These are phyloP conservation scores for Pseudogymnoascus sp. DNA, from an alignment of 2,329 filamentous ascomycete genomes.

Conservation along the genomic window DNA sequence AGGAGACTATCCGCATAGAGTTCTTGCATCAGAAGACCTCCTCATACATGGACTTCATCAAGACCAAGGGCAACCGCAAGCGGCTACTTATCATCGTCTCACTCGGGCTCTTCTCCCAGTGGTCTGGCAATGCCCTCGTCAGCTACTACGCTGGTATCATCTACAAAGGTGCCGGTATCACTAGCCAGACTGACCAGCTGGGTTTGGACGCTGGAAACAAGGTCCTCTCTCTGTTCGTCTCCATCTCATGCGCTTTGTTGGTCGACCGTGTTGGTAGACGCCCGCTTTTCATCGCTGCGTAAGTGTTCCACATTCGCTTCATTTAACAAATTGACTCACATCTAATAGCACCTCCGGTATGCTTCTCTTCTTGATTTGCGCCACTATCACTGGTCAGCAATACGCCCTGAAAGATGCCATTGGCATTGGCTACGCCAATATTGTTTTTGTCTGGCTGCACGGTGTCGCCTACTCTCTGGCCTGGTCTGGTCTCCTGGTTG, in stretches of 20 bases:
- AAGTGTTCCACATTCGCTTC: slow-evolving; percentile 5
- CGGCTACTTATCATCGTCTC: slow-evolving; percentile 53
- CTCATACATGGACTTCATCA: slow-evolving; percentile 42
- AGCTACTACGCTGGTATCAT: slow-evolving; percentile 58
- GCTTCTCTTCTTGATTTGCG: slow-evolving; percentile 40
- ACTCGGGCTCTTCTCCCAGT: slow-evolving; percentile 58
- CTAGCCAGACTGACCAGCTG: slow-evolving; percentile 18
- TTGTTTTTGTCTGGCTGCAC: slow-evolving; percentile 39
- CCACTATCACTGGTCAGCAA: slow-evolving; percentile 35
- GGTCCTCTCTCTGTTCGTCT: slow-evolving; percentile 28
- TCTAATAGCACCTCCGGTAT: slow-evolving; percentile 23
- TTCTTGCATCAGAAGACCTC: slow-evolving; percentile 36
- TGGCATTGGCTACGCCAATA: slow-evolving; percentile 26
- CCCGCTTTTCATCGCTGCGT: slow-evolving; percentile 38
- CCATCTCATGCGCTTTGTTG: slow-evolving; percentile 43
- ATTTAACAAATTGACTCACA: slow-evolving; percentile 4
- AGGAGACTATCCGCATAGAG: slow-evolving; percentile 22
- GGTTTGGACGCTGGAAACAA: neutral
- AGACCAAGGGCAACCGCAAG: slow-evolving; percentile 55
- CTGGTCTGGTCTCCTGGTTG: slow-evolving; percentile 46
- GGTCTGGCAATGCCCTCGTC: slow-evolving; percentile 59
- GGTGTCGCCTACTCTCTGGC: slow-evolving; percentile 42
- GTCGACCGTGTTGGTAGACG: slow-evolving; percentile 46
- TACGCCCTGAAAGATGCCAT: slow-evolving; percentile 29
- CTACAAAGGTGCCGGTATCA: slow-evolving; percentile 54